Conservation (phyloP, 305 asterid genomes). For the Withania somnifera region DNA sequence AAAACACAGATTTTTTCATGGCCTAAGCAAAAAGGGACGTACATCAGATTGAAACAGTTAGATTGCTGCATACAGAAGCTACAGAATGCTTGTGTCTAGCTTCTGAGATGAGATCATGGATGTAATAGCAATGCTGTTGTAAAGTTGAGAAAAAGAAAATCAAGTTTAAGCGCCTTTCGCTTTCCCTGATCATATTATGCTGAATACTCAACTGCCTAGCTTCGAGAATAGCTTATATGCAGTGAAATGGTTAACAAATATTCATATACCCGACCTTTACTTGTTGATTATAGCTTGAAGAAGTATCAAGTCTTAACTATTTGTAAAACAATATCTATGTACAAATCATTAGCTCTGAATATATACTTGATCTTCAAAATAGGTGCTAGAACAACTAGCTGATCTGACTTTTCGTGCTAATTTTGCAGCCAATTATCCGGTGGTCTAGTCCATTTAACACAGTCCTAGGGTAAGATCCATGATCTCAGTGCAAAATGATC, state of each 20-base stretch:
- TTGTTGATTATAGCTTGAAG: no score
- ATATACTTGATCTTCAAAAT: no score
- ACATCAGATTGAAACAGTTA: neutral
- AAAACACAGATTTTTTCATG: conserved; percentile 68
- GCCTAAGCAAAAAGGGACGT: conserved; percentile 36
- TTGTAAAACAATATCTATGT: no score
- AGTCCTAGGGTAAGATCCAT: no score
- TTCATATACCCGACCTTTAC: neutral
- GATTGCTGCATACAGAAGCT: neutral
- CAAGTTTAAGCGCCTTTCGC: neutral
- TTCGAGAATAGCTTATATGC: neutral
- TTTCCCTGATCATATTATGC: neutral
- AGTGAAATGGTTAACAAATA: neutral
- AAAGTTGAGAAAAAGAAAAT: neutral
- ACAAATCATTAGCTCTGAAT: no score
- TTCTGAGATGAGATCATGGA: neutral
- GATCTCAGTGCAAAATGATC: no score
- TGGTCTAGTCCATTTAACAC: no score
- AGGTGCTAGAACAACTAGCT: no score
- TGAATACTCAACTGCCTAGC: neutral
- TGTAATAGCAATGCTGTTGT: neutral
- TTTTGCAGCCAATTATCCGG: no score
- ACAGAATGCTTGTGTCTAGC: neutral
- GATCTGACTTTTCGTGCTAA: no score
- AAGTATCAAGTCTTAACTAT: no score